Base-by-base conservation (phyloP, 129 eudicot genomes). In the Pittosporum tobira region DNA sequence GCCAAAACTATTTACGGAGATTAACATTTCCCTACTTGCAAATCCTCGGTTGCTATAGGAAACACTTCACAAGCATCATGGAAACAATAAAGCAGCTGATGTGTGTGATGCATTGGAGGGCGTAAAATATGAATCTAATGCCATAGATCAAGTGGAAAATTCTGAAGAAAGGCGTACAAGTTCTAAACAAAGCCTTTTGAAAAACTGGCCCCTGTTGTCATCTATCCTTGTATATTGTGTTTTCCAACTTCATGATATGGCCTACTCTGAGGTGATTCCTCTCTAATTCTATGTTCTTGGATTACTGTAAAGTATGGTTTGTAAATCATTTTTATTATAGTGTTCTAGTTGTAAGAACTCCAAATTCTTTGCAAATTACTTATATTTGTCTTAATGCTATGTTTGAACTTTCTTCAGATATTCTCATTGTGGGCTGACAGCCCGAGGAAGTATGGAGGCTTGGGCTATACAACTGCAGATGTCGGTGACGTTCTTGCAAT, bases 371-470 rank as follows among this genome's bases (percentile, higher is more conserved):
- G 57, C 20, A 19, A 47, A 48, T 12, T 28, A n/a, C 15, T 3
- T 14, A 15, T 72, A 25, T 55, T 13, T 52, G 29, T 64, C 40
- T 29, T 46, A 18, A 11, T 55, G 47, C 16, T 24, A 28, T 30
- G 34, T 25, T 29, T 49, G 4, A 26, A 8, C 48, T 51, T 65
- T 43, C 29, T 16, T 62, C 66, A 79, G 85, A 75, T 79, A 67
- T 79, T 79, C 69, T 79, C 85, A 4, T 63, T 79, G 40, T 79
- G 85, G 85, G 81, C 81, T 24, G 80, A 75, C 19, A 79, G 81
- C 63, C 74, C 85, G 6, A 71, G 67, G 60, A 56, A n/a, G 30
- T 30, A 36, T 34, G 81, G 78, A 53, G 85, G 85, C 15, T 42
- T 79, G 45, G 62, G 70, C 61, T 71, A 60, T 14, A 51, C 73